phyloP scores from a whole-genome alignment of 2,329 filamentous ascomycete genomes.

The Rhynchosporium graminicola region DNA sequence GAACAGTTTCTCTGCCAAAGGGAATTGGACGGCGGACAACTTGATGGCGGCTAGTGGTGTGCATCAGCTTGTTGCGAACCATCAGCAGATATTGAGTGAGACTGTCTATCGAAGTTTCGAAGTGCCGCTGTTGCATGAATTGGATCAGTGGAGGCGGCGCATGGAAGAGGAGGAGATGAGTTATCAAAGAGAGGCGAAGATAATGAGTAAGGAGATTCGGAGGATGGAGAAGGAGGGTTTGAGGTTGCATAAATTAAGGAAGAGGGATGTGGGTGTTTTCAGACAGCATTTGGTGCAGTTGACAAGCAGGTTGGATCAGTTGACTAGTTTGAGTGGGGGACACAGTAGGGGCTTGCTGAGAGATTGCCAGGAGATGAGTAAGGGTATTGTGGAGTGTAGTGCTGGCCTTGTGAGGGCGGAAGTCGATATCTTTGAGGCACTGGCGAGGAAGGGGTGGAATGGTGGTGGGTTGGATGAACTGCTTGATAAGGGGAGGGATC shows the following conservation, averaged over 20 bases:
- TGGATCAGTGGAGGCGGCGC: slow-evolving; percentile 63
- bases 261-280: slow-evolving; percentile 62
- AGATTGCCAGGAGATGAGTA: slow-evolving; percentile 66
- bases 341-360: slow-evolving; percentile 61
- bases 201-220: slow-evolving; percentile 61
- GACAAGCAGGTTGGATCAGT: slow-evolving; percentile 61
- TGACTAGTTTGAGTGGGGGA: slow-evolving; percentile 60
- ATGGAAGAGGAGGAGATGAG: slow-evolving; percentile 65
- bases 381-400: slow-evolving; percentile 62
- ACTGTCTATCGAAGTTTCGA: slow-evolving; percentile 69
- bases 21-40: slow-evolving; percentile 62
- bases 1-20: slow-evolving; percentile 50
- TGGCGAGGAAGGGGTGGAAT: slow-evolving; percentile 67
- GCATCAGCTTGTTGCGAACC: slow-evolving; percentile 68
- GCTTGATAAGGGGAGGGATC: slow-evolving; percentile 62
- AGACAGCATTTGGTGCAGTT: slow-evolving; percentile 64
- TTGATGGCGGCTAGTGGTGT: slow-evolving; percentile 64
- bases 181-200: slow-evolving; percentile 57
- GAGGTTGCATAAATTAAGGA: slow-evolving; percentile 59
- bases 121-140: slow-evolving; percentile 67
- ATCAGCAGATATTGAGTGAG: slow-evolving; percentile 69
- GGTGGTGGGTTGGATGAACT: slow-evolving; percentile 67
- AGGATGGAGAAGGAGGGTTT: slow-evolving; percentile 65
- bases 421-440: slow-evolving; percentile 68
- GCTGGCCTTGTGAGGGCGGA: slow-evolving; percentile 67